Evolutionary conservation across 371 early-diverging fungal genomes (phyloP), one percentile per base, ranked within the genome.

Genomic region (Quaeritorhiza haematococci): DNA sequence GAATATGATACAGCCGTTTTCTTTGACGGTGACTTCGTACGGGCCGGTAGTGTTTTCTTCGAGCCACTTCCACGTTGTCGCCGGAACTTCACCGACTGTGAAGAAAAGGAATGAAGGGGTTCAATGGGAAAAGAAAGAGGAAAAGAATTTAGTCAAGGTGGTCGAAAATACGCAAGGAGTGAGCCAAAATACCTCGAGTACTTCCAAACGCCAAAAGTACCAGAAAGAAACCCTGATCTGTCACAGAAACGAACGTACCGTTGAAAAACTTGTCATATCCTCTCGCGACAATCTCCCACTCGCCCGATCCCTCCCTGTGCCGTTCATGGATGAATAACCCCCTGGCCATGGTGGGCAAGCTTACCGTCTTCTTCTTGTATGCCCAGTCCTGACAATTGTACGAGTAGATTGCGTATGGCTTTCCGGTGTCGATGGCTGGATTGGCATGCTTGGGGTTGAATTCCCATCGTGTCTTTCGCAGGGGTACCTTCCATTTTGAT

Each of bases 191-290:
- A n/a, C n/a, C n/a, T n/a, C n/a, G n/a, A n/a, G n/a, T n/a, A n/a
- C n/a, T n/a, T n/a, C n/a, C n/a, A n/a, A n/a, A n/a, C n/a, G n/a
- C n/a, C n/a, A n/a, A n/a, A n/a, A n/a, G n/a, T n/a, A n/a, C n/a
- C n/a, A n/a, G n/a, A n/a, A n/a, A n/a, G n/a, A n/a, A n/a, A n/a
- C n/a, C n/a, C n/a, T n/a, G n/a, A n/a, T n/a, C n/a, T n/a, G n/a
- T n/a, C n/a, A n/a, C n/a, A n/a, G n/a, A n/a, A n/a, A n/a, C n/a
- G 23, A 10, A 28, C 50, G 52, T 53, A 71, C 67, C 55, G 55
- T 93, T 94, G 67, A 93, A 96, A 62, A 96, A 96, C 72, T 96
- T 96, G 76, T 96, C 87, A 71, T 96, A 96, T 4, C 96, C 96
- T 27, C 96, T 80, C 6, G 84, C 80, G 21, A 84, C 77, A 51